These are phyloP conservation scores for Phyllosticta citriasiana DNA, from an alignment of 2,329 filamentous ascomycete species.

Conservation along the genomic window DNA sequence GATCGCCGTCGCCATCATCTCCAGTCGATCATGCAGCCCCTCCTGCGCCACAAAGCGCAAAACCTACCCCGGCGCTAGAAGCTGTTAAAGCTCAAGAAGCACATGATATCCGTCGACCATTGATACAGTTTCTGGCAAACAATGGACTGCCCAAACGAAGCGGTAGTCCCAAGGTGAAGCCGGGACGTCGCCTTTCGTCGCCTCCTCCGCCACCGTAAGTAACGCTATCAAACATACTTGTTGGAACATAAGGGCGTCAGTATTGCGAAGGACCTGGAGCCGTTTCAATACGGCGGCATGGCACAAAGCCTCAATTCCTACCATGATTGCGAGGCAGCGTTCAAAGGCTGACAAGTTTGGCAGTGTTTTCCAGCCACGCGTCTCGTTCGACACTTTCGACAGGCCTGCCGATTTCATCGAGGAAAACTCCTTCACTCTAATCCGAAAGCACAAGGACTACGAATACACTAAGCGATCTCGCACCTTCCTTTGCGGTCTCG, in stretches of 20 bases:
- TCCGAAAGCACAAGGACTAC: conserved; percentile 79
- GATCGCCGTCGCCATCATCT: conserved; percentile 13
- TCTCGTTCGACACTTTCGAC: conserved; percentile 67
- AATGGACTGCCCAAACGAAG: conserved; percentile 16
- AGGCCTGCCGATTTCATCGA: conserved; percentile 53
- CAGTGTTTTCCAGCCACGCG: conserved; percentile 55
- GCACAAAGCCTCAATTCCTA: background rate
- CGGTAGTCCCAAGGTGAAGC: conserved; percentile 8
- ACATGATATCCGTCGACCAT: conserved; percentile 23
- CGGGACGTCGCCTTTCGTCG: conserved; percentile 28
- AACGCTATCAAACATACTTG: background rate
- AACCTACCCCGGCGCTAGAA: conserved; percentile 21
- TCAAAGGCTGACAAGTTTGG: background rate
- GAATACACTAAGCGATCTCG: conserved; percentile 69
- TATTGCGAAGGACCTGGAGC: background rate
- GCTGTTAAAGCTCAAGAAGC: conserved; percentile 12
- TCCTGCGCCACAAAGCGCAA: conserved; percentile 13
- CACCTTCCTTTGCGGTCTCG: conserved; percentile 83
- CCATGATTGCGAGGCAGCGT: background rate
- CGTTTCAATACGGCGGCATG: background rate
- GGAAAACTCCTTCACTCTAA: conserved; percentile 62
- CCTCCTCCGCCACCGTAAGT: conserved; percentile 34
- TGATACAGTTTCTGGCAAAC: conserved; percentile 29
- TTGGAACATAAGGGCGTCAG: background rate
- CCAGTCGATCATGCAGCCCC: conserved; percentile 5